Evolutionary conservation across 805 yeast species (phyloP), one percentile per base, ranked within the genome.

Genomic region (Sporopachydermia quercuum): DNA sequence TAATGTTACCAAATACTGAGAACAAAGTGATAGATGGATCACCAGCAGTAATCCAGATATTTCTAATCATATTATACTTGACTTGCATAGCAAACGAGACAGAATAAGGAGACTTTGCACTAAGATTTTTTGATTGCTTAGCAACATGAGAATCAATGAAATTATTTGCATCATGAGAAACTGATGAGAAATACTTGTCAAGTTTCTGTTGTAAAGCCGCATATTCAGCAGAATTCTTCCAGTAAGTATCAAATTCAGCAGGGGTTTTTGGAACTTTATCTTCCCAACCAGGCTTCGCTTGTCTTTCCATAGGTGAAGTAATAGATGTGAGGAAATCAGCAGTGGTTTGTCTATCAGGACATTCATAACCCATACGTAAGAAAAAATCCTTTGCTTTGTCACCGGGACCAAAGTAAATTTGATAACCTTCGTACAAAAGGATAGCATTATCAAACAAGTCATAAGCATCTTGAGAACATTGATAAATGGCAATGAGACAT

Each of bases 401-500:
- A 16, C 71, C 66, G 18, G 70, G 70, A 39, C 83, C 83, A 48
- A 66, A 76, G 49, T 56, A 77, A 37, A 76, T 66, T 52, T 76
- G 82, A 49, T 67, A 64, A 46, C 83, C 83, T 42, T 62, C 63
- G 52, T 77, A 76, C 19, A 76, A 52, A 11, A 76, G 69, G 6
- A 73, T 61, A n/a, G 74, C 74, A 44, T 71, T 67, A 56, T 76
- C 81, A 49, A 76, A 76, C 46, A 69, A 58, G 34, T 70, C 63
- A 53, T 74, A 77, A 37, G 76, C 74, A 44, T 68, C 73, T 55
- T 76, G 78, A 43, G 78, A 72, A 36, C 81, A 79, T 55, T 76
- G 84, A 50, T 77, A 77, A 46, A 76, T 73, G 27, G 82, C 75
- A 41, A 76, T 75, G 45, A 76, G 56, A 11, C 79, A 74, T n/a